Evolutionary conservation across 2,329 filamentous ascomycete species (phyloP).

Genomic region (Dactylonectria macrodidyma): DNA sequence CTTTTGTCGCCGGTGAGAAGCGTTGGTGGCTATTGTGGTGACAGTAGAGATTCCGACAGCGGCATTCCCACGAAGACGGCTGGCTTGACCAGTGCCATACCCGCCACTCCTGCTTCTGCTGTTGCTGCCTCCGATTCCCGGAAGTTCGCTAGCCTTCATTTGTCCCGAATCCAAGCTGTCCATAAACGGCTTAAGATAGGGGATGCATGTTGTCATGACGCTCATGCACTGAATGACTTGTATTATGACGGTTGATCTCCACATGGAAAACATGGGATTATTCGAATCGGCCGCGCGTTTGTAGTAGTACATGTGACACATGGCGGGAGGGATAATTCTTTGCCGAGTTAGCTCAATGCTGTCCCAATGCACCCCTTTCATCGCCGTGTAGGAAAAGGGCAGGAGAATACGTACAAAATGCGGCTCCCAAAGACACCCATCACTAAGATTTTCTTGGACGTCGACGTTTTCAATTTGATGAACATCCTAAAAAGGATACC

Average conservation of each 20-base stretch:
- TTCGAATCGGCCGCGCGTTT: slow-evolving; percentile 25
- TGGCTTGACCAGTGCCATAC: slow-evolving; percentile 7
- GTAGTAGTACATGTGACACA: slow-evolving; percentile 39
- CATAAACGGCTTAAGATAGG: slow-evolving; percentile 42
- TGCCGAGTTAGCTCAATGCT: slow-evolving; percentile 7
- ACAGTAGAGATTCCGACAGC: slow-evolving; percentile 17
- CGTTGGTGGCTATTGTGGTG: slow-evolving; percentile 26
- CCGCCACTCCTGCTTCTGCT: slow-evolving; percentile 33
- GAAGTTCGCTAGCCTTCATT: slow-evolving; percentile 36
- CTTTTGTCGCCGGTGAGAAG: slow-evolving; percentile 32
- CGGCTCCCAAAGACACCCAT: slow-evolving; percentile 34
- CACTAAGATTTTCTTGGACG: slow-evolving; percentile 28
- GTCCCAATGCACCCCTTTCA: not conserved
- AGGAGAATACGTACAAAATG: slow-evolving; percentile 18
- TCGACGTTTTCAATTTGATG: slow-evolving; percentile 24
- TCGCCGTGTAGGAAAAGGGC: not conserved
- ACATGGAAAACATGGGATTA: slow-evolving; percentile 40
- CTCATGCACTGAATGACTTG: slow-evolving; percentile 43
- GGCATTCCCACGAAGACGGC: slow-evolving; percentile 7
- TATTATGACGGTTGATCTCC: slow-evolving; percentile 32
- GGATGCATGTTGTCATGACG: slow-evolving; percentile 40
- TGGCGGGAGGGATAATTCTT: slow-evolving; percentile 39
- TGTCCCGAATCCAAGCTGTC: slow-evolving; percentile 43
- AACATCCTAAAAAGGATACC: slow-evolving; percentile 28
- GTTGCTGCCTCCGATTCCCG: slow-evolving; percentile 29